Base-by-base conservation (phyloP, 2,329 filamentous ascomycete species). In the Chaetomium strumarium region DNA sequence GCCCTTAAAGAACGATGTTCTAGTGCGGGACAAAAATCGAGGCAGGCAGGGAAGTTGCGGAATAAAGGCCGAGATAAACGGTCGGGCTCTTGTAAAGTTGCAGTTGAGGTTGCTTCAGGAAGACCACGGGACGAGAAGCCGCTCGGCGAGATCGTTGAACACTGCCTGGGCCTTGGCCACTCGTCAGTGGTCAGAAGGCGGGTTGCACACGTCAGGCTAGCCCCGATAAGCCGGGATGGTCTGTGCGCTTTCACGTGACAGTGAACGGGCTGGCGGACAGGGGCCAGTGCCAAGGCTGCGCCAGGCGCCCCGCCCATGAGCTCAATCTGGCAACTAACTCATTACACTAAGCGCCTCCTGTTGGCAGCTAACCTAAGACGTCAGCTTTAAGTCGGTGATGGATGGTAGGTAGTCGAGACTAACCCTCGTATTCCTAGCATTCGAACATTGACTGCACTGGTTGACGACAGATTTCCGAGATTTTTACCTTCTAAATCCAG, bases 171-270 rank as follows among this genome's bases (percentile, higher is more conserved):
- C 16, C 49, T 36, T 55, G 49, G 49, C 51, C 52, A 56, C 52
- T 56, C 24, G 54, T 40, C 49, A 58, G 33, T 53, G 54, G 54
- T 55, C 56, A 55, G 56, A 54, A 24, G 51, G 49, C 45, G 50
- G 53, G 42, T 29, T 48, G 53, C 54, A 58, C 56, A 58, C 56
- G 56, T 58, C 56, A 58, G 56, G 54, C 54, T 38, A 40, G 39
- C 42, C 44, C 40, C 52, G 45, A 49, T 46, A 51, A 39, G 34
- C 46, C 43, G 34, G 36, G 2, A 20, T 47, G 52, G 51, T 46
- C 57, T 44, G 55, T 59, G 57, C 55, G 36, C 14, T 10, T 33
- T n/a, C 57, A 59, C 57, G 57, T 59, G 57, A 59, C 55, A 24
- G 34, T 3, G 13, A 47, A 8, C 39, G 34, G 51, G 50, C 48